phyloP scores from a whole-genome alignment of 768 basidiomycete species.

The Lactarius hengduanensis region DNA sequence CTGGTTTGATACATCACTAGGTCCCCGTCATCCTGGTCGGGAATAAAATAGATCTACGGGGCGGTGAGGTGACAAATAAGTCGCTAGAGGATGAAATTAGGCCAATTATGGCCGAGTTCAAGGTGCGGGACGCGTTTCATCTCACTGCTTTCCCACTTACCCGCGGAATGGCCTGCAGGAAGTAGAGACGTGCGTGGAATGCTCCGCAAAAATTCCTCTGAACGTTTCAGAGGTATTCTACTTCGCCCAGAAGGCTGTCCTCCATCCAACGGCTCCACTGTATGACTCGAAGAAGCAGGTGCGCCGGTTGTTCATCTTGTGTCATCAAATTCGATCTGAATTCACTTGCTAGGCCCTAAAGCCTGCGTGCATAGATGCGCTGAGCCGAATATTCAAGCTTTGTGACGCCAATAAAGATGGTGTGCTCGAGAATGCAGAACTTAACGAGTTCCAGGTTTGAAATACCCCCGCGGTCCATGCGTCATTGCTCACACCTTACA shows the following conservation, averaged over 20 bases:
- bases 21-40: slow-evolving; percentile 96
- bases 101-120: slow-evolving; percentile 99
- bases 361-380: slow-evolving; percentile 83
- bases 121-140: slow-evolving; percentile 49
- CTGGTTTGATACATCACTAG: slow-evolving; percentile 40
- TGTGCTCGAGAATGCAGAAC: slow-evolving; percentile 80
- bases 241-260: slow-evolving; percentile 96
- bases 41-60: slow-evolving; percentile 96
- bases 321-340: slow-evolving; percentile 4
- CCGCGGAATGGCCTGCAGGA: slow-evolving; percentile 52
- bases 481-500: slow-evolving; percentile 34
- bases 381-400: slow-evolving; percentile 93
- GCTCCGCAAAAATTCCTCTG: slow-evolving; percentile 84
- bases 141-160: slow-evolving; percentile 3
- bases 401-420: slow-evolving; percentile 96
- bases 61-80: slow-evolving; percentile 91
- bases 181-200: slow-evolving; percentile 97
- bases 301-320: slow-evolving; percentile 34
- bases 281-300: slow-evolving; percentile 97
- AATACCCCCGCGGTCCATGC: slow-evolving; percentile 2
- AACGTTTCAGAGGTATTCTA: slow-evolving; percentile 98
- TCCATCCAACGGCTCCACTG: slow-evolving; percentile 94
- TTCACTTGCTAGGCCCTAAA: slow-evolving; percentile 70
- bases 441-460: slow-evolving; percentile 94
- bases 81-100: slow-evolving; percentile 92